Conservation (phyloP, 768 basidiomycete species). For the Termitomyces sp. region DNA sequence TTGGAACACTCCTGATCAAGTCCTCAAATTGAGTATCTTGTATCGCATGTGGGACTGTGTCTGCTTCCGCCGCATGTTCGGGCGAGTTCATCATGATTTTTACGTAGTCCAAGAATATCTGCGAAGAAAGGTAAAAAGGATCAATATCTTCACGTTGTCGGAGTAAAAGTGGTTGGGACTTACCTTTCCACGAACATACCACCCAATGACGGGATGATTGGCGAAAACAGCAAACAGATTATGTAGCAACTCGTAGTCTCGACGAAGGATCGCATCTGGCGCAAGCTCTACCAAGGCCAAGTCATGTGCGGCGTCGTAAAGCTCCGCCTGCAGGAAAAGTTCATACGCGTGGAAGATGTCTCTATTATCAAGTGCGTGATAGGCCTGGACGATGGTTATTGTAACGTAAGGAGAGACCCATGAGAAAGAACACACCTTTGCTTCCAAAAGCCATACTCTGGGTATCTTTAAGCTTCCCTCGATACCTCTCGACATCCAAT, state of each 20-base stretch:
- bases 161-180: conserved; percentile 1
- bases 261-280: conserved; percentile 77
- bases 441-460: conserved; percentile 82
- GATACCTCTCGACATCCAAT: conserved; percentile 67
- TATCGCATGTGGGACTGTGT: conserved; percentile 37
- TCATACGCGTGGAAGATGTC: conserved; percentile 72
- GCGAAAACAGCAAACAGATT: conserved; percentile 66
- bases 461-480: conserved; percentile 80
- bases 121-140: not conserved
- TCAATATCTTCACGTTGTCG: not conserved
- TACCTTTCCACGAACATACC: conserved; percentile 85
- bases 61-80: conserved; percentile 35
- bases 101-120: conserved; percentile 73
- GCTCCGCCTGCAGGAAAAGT: conserved; percentile 62
- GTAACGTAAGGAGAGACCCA: not conserved
- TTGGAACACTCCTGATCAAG: conserved; percentile 52
- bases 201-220: conserved; percentile 56
- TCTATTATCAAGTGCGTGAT: conserved; percentile 54
- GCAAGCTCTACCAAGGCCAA: conserved; percentile 84
- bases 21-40: conserved; percentile 54
- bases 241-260: conserved; percentile 55
- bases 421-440: conserved; percentile 48
- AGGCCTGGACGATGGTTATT: conserved; percentile 40
- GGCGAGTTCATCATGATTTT: conserved; percentile 57
- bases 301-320: conserved; percentile 72